Conservation (phyloP, 2,329 filamentous ascomycete species). For the Ophiostoma ulmi region DNA sequence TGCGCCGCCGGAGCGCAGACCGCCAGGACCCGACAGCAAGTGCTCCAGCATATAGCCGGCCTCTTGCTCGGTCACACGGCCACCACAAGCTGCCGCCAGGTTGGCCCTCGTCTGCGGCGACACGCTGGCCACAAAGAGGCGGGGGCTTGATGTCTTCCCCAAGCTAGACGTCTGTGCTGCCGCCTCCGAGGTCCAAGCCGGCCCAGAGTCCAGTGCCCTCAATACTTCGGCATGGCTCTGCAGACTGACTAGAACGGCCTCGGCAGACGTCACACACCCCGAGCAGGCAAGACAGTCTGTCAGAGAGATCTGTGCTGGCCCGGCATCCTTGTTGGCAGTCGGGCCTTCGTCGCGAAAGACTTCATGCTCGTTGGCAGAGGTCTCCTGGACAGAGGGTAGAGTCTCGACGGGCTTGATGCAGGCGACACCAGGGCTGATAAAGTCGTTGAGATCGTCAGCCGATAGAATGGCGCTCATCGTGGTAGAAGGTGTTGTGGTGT, state of each 20-base stretch:
- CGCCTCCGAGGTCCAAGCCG: slow-evolving; percentile 35
- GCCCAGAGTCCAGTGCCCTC: slow-evolving; percentile 66
- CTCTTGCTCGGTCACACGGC: slow-evolving; percentile 62
- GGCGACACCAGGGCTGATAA: slow-evolving; percentile 94
- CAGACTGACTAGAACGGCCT: slow-evolving; percentile 91
- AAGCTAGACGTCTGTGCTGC: not conserved
- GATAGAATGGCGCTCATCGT: slow-evolving; percentile 95
- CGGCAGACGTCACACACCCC: slow-evolving; percentile 93
- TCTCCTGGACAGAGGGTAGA: slow-evolving; percentile 60
- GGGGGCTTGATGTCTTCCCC: slow-evolving; percentile 37
- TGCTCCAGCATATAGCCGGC: slow-evolving; percentile 80
- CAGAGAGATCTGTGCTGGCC: slow-evolving; percentile 85
- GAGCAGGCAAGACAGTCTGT: slow-evolving; percentile 97
- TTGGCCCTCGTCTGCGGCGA: slow-evolving; percentile 88
- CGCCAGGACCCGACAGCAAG: slow-evolving; percentile 64
- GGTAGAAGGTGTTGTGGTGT: not conserved
- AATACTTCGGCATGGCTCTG: slow-evolving; percentile 93
- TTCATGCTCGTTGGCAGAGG: slow-evolving; percentile 58
- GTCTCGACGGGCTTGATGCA: slow-evolving; percentile 98
- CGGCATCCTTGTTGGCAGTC: slow-evolving; percentile 39
- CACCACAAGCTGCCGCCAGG: slow-evolving; percentile 75
- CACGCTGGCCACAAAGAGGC: slow-evolving; percentile 80
- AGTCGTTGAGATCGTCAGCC: slow-evolving; percentile 95
- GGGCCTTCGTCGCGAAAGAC: slow-evolving; percentile 88
- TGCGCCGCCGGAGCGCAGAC: slow-evolving; percentile 64